Base-by-base conservation (phyloP, 108 stramenopile genomes). In the Chaetoceros tenuissimus region DNA sequence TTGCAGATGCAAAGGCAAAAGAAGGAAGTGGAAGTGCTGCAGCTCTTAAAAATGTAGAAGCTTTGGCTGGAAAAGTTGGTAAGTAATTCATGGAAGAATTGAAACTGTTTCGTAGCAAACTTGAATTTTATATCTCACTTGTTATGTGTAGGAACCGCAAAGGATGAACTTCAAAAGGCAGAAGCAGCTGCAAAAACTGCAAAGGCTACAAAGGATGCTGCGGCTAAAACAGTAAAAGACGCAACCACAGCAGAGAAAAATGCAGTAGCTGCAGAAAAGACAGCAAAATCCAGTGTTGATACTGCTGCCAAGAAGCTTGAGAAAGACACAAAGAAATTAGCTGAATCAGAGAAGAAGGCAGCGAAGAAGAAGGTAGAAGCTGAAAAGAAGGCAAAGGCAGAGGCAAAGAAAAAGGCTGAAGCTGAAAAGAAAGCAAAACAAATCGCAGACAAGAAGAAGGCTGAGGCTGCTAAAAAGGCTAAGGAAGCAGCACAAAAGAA, bases 401-500 rank as follows among this genome's bases (percentile, higher is more conserved):
- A 23, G 3, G 50, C 50, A 3, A 53, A 53, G 53, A 25, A 53
- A 18, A 25, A 21, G 17, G 25, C 20, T 8, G 25, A 53, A 18
- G 23, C 20, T 2, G 50, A 51, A 51, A 51, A 23, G 10, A 51
- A 51, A 51, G 18, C 20, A 28, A 25, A 24, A 27, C 20, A 26
- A 25, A 25, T 25, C 18, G 25, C 27, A 10, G 25, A 18, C 7
- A 28, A 53, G 25, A 53, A 53, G 53, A 8, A 3, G 3, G 27
- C 23, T 13, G 53, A 53, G 18, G 23, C 23, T 23, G 53, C 53
- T 25, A 53, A 53, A 27, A 24, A 53, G 53, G 25, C 23, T 5
- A 53, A 53, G 53, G 53, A 53, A 28, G 23, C 23, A 26, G 53
- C 53, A 21, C 13, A 53, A 26, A 24, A 53, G 53, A 28, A 53